Evolutionary conservation across 345 rosid species (phyloP).

Genomic region (Schrenkiella parvula): DNA sequence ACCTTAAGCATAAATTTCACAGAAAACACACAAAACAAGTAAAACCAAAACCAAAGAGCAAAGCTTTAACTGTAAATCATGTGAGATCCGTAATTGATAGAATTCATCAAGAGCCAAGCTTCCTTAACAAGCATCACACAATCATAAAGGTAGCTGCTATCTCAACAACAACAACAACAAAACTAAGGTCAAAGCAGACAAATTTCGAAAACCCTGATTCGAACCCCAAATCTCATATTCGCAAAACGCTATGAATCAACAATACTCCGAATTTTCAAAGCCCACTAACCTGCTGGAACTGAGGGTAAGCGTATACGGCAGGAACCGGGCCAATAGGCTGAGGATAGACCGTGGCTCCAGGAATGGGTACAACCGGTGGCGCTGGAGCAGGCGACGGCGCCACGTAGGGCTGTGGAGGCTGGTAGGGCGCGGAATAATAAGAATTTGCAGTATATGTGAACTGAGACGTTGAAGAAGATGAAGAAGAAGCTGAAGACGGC

Average conservation of each 20-base stretch:
- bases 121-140: not conserved
- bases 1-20: not conserved
- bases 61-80: conserved; percentile 9
- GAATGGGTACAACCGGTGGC: conserved; percentile 35
- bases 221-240: not conserved
- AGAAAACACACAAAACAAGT: not conserved
- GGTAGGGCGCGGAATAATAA: conserved; percentile 45
- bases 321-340: conserved; percentile 49
- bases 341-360: conserved; percentile 43
- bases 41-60: not conserved
- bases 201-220: conserved; percentile 20
- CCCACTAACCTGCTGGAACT: conserved; percentile 67
- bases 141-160: not conserved
- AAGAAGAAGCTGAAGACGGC: conserved; percentile 33
- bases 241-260: not conserved
- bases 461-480: conserved; percentile 39
- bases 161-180: not conserved
- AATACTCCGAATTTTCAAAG: not conserved
- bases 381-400: conserved; percentile 32
- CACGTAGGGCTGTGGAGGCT: conserved; percentile 40
- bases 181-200: not conserved
- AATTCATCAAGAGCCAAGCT: not conserved
- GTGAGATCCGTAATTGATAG: not conserved
- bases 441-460: conserved; percentile 41
- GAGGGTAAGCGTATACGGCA: conserved; percentile 68